These are phyloP conservation scores for Gentiana macrophylla DNA, from an alignment of 257 asterid species.

Conservation along the genomic window DNA sequence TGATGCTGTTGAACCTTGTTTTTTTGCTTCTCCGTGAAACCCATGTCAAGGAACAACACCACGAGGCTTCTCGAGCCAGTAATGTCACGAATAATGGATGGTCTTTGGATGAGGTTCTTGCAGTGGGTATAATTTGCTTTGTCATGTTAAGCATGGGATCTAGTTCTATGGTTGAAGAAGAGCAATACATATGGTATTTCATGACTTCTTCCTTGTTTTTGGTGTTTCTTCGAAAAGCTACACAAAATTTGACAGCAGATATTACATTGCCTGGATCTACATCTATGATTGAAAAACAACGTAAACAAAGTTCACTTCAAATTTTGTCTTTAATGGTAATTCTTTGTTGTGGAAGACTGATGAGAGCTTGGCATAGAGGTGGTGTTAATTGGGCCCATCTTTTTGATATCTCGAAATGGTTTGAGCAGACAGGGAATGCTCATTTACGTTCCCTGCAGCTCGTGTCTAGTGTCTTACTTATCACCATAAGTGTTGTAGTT, in stretches of 20 bases:
- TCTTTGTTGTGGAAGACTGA: constrained; percentile 63
- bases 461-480: constrained; percentile 37
- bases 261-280: constrained; percentile 14
- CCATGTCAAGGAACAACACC: constrained; percentile 16
- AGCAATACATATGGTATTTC: constrained; percentile 85
- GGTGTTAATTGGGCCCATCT: constrained; percentile 93
- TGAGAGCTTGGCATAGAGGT: constrained; percentile 97
- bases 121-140: constrained; percentile 28
- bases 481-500: constrained; percentile 24
- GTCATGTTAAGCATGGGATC: constrained; percentile 75
- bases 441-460: constrained; percentile 46
- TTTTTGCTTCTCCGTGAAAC: constrained; percentile 29
- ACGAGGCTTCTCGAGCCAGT: constrained; percentile 10
- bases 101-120: constrained; percentile 53
- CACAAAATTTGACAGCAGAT: constrained; percentile 25
- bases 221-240: constrained; percentile 50
- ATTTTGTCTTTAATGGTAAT: constrained; percentile 25
- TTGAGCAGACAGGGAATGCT: constrained; percentile 43
- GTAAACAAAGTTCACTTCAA: constrained; percentile 13
- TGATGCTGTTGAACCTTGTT: constrained; percentile 41
- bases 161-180: constrained; percentile 95
- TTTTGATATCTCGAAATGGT: constrained; percentile 74
- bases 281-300: constrained; percentile 5
- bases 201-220: constrained; percentile 55
- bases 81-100: constrained; percentile 16